A percentile compares a stretch with the other conserved stretches of the same genome.
Evolutionary conservation across 169 alveolate species (phyloP).

Genomic region (Eimeria necatrix): DNA sequence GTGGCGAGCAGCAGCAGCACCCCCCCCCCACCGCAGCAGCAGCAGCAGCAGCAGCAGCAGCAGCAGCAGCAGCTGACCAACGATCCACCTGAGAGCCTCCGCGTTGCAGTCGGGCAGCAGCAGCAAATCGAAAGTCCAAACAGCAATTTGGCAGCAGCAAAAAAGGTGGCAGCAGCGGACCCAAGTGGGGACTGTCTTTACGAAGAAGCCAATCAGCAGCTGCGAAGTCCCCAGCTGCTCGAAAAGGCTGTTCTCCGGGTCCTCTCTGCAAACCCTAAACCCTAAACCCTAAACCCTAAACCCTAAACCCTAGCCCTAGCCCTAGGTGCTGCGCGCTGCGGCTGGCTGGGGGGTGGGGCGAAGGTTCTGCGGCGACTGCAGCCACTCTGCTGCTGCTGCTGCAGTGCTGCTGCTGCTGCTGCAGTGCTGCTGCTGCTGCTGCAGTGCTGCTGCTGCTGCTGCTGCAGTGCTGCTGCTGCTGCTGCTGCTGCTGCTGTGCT

Average conservation of each 20-base stretch:
- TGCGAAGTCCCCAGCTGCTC: background rate
- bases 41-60: background rate
- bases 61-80: background rate
- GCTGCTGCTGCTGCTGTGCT: too few species aligned
- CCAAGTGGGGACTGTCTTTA: background rate
- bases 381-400: too few species aligned
- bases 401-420: too few species aligned
- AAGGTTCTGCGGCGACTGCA: background rate
- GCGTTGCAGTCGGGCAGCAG: background rate
- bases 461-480: too few species aligned
- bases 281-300: background rate
- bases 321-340: background rate
- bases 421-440: too few species aligned
- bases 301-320: too few species aligned
- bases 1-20: background rate
- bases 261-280: background rate
- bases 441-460: too few species aligned
- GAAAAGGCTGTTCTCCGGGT: background rate
- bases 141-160: background rate
- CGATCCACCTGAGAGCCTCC: background rate
- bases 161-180: background rate
- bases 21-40: background rate
- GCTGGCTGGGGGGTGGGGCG: background rate
- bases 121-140: background rate
- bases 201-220: background rate